These are phyloP conservation scores for Tetrahymena thermophila DNA, from an alignment of 73 alveolate genomes.

Conservation along the genomic window DNA sequence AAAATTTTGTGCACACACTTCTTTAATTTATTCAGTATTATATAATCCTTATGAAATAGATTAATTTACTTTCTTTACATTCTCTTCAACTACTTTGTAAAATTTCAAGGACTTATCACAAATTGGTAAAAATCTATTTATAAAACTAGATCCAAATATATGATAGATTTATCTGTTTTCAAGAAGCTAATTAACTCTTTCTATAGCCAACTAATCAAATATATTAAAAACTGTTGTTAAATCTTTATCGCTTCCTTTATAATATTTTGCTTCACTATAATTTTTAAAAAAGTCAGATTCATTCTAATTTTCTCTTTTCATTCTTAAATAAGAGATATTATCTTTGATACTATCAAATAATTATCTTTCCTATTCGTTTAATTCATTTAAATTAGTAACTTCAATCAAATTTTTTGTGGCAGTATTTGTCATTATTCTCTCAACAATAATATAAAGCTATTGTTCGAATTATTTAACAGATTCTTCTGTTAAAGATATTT, in stretches of 20 bases:
- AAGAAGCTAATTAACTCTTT: not conserved
- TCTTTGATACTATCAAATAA: not conserved
- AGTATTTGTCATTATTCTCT: not conserved
- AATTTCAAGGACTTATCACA: not conserved
- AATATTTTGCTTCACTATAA: not conserved
- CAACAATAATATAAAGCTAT: not conserved
- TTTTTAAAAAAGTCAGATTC: not conserved
- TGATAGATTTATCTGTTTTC: not conserved
- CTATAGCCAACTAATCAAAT: not conserved
- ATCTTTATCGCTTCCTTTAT: not conserved
- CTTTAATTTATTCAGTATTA: not conserved
- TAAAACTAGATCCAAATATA: not conserved
- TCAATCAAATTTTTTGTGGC: not conserved
- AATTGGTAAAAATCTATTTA: not conserved
- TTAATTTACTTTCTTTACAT: not conserved
- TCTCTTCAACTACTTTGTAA: not conserved
- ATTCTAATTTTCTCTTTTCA: not conserved
- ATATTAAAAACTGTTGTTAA: not conserved
- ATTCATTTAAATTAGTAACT: not conserved
- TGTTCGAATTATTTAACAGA: not conserved
- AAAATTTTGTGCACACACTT: not conserved
- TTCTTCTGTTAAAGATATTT: not conserved
- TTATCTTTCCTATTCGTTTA: not conserved
- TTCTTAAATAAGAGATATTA: not conserved
- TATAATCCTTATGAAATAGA: not conserved